phyloP scores from a whole-genome alignment of 140 eudicot genomes.

The Oenanthe javanica region DNA sequence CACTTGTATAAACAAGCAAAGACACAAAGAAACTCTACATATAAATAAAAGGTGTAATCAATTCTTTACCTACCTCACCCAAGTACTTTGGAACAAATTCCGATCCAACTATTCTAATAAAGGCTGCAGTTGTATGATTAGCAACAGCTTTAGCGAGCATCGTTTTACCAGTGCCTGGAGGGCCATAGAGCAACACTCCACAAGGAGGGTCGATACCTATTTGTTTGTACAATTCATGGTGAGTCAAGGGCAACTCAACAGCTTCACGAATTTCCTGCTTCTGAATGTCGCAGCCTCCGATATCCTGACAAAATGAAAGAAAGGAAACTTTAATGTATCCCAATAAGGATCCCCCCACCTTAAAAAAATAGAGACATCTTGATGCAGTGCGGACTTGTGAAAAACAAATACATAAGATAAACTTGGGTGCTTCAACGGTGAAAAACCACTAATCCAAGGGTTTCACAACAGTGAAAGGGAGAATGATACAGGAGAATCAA shows the following conservation, averaged over 20 bases:
- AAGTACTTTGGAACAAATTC: constrained; percentile 91
- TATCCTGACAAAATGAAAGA: constrained; percentile 40
- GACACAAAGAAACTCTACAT: neutral
- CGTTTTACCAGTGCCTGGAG: constrained; percentile 98
- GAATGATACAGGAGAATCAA: too few relatives aligned
- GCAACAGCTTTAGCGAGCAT: constrained; percentile 98
- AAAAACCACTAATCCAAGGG: neutral
- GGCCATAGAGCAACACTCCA: constrained; percentile 94
- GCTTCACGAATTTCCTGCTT: constrained; percentile 98
- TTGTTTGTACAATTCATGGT: constrained; percentile 85
- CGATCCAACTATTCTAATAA: constrained; percentile 90
- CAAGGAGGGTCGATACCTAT: constrained; percentile 97
- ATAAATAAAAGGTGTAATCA: neutral
- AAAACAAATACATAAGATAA: too few relatives aligned
- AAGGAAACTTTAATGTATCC: neutral
- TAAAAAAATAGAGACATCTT: neutral
- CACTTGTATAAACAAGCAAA: neutral
- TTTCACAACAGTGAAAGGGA: too few relatives aligned
- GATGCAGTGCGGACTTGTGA: neutral
- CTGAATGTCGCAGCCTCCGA: constrained; percentile 96
- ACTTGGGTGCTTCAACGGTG: neutral
- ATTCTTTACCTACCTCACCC: constrained; percentile 63
- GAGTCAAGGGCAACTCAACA: constrained; percentile 87
- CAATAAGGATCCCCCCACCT: neutral
- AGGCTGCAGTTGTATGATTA: constrained; percentile 86